phyloP scores from a whole-genome alignment of 2,329 filamentous ascomycete species.

The Aspergillaceae sp. region DNA sequence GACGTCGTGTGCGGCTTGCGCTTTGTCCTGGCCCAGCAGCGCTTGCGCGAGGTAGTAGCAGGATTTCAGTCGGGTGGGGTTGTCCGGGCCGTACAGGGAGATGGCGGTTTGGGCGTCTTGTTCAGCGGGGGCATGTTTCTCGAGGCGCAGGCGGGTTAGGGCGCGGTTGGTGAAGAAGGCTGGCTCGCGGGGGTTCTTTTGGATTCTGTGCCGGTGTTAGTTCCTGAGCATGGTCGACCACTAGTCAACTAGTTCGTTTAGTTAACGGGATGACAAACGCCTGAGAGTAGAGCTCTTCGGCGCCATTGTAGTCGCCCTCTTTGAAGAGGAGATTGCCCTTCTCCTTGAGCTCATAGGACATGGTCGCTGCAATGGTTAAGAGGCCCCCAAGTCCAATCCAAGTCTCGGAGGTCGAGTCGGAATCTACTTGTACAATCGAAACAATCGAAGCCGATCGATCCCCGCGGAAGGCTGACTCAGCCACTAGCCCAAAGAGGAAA shows the following conservation, averaged over 20 bases:
- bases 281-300: constrained; percentile 40
- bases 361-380: constrained; percentile 4
- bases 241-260: too few species aligned
- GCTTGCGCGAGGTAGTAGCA: constrained; percentile 77
- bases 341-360: constrained; percentile 34
- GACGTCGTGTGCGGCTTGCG: constrained; percentile 61
- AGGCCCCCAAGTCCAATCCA: background rate
- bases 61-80: constrained; percentile 64
- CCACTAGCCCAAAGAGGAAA: constrained; percentile 2
- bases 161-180: constrained; percentile 84
- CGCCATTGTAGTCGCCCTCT: constrained; percentile 36
- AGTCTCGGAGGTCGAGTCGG: too few species aligned
- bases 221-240: background rate
- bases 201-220: constrained; percentile 49
- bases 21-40: constrained; percentile 63
- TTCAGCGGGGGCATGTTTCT: constrained; percentile 64
- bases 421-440: too few species aligned
- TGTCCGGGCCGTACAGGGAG: constrained; percentile 46
- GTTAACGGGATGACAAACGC: constrained; percentile 25
- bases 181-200: constrained; percentile 67
- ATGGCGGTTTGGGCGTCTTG: constrained; percentile 70
- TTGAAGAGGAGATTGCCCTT: constrained; percentile 41
- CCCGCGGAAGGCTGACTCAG: constrained; percentile 23
- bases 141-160: constrained; percentile 67
- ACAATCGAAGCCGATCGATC: constrained; percentile 27